Base-by-base conservation (phyloP, 441 rosid species). In the Breynia disticha region DNA sequence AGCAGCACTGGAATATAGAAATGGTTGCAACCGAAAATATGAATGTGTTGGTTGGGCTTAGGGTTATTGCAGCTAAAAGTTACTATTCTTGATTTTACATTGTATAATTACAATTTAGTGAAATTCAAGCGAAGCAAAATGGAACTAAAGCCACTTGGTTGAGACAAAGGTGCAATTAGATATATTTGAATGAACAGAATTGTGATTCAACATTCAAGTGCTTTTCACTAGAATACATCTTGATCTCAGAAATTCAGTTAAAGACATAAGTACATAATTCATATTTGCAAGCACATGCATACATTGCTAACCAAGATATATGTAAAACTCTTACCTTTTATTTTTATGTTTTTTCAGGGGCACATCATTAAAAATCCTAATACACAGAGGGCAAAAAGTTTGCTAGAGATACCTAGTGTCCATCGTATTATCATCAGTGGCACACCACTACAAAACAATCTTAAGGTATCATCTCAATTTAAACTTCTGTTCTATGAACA, bases 331-430 rank as follows among this genome's bases (percentile, higher is more conserved):
- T 41, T 9, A 45, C 49, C 54, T 43, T 67, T 55, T 39, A 39
- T 21, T 32, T 60, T 54, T 22, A 38, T 54, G 32, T 35, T 48
- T 55, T 46, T 64, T 50, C 60, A 93, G 98, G 98, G 98, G 43
- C 98, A 93, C 79, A 87, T 93, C 57, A 88, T 93, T 32, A 93
- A 93, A 76, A 93, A 88, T 70, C 91, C 98, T 19, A 84, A 75
- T 65, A 93, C 98, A 20, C 97, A 88, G 62, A 86, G 98, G 76
- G 97, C 98, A 18, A 88, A 86, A 77, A 88, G 98, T 72, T 82
- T 93, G 83, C 95, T 86, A 48, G 95, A 78, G 75, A 86, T 93
- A 77, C 86, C 91, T 50, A 79, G 94, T 79, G 81, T 76, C 59
- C 91, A 84, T 69, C 87, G 98, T 44, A 82, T 93, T 53, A 59